Evolutionary conservation across 768 basidiomycete species (phyloP).

Genomic region (Kwoniella sp.): DNA sequence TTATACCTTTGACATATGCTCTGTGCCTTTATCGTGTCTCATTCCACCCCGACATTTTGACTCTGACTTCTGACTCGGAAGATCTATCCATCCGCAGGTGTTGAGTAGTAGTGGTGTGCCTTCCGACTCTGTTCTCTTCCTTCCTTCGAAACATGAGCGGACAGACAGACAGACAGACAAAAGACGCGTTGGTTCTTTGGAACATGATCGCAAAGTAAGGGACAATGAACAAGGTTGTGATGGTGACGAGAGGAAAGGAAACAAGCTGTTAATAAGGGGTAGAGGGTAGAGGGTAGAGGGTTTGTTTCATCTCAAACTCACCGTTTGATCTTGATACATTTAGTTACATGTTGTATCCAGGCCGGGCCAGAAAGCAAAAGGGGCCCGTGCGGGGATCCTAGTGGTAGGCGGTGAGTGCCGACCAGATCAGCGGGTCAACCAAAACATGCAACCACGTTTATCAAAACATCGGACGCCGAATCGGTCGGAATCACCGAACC

Average conservation of each 20-base stretch:
- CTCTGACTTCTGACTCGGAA: neutral
- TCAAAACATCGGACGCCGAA: no score
- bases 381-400: neutral
- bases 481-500: no score
- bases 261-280: conserved; percentile 6
- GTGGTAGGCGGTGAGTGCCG: no score
- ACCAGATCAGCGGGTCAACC: neutral
- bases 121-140: no score
- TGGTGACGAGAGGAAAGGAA: neutral
- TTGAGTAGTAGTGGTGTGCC: no score
- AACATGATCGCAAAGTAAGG: neutral
- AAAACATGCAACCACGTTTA: no score
- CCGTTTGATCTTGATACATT: no score
- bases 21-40: neutral
- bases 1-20: neutral
- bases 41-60: no score
- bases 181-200: neutral
- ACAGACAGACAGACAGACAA: no score
- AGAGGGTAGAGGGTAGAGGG: neutral
- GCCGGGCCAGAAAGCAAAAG: no score
- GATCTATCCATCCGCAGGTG: neutral
- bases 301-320: neutral
- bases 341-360: no score
- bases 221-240: neutral
- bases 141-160: no score